Evolutionary conservation across 1,284 basidiomycete genomes (phyloP).

Genomic region (Moesziomyces sp.): DNA sequence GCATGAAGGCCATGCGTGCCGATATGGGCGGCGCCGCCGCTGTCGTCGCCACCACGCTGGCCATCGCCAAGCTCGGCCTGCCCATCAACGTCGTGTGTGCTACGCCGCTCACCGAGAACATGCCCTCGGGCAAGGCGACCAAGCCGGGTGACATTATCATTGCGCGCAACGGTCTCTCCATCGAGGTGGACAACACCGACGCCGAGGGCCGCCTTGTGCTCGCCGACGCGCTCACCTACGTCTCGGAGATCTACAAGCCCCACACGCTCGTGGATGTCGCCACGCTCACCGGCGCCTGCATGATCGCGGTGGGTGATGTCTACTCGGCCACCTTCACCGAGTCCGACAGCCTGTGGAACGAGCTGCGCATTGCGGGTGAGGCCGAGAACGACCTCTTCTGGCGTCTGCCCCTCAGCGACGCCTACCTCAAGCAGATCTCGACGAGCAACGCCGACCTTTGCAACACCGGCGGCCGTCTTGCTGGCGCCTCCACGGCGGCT

Average conservation of each 20-base stretch:
- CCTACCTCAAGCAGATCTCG: slow-evolving; percentile 80
- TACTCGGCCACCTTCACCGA: slow-evolving; percentile 81
- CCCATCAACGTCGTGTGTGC: slow-evolving; percentile 81
- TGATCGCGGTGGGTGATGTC: slow-evolving; percentile 73
- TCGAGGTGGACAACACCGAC: slow-evolving; percentile 89
- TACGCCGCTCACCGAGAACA: slow-evolving; percentile 83
- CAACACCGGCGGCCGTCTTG: slow-evolving; percentile 79
- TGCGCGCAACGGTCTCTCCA: slow-evolving; percentile 87
- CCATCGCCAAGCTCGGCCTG: slow-evolving; percentile 81
- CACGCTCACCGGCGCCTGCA: slow-evolving; percentile 75
- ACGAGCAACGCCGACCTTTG: slow-evolving; percentile 83
- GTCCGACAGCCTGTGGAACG: slow-evolving; percentile 74
- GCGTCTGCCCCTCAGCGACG: slow-evolving; percentile 75
- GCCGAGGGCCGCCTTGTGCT: slow-evolving; percentile 82
- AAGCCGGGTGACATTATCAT: slow-evolving; percentile 85
- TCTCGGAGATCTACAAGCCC: slow-evolving; percentile 80
- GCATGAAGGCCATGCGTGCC: slow-evolving; percentile 72
- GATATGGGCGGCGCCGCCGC: slow-evolving; percentile 75
- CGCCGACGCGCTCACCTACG: slow-evolving; percentile 85
- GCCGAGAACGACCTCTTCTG: slow-evolving; percentile 71
- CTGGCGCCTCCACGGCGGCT: slow-evolving; percentile 82
- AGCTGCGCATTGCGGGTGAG: slow-evolving; percentile 79
- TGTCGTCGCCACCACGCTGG: slow-evolving; percentile 78
- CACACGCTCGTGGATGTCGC: slow-evolving; percentile 87
- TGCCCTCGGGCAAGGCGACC: slow-evolving; percentile 76